These are phyloP conservation scores for Pichia sp. DNA, from an alignment of 1,139 yeast genomes.

Conservation along the genomic window DNA sequence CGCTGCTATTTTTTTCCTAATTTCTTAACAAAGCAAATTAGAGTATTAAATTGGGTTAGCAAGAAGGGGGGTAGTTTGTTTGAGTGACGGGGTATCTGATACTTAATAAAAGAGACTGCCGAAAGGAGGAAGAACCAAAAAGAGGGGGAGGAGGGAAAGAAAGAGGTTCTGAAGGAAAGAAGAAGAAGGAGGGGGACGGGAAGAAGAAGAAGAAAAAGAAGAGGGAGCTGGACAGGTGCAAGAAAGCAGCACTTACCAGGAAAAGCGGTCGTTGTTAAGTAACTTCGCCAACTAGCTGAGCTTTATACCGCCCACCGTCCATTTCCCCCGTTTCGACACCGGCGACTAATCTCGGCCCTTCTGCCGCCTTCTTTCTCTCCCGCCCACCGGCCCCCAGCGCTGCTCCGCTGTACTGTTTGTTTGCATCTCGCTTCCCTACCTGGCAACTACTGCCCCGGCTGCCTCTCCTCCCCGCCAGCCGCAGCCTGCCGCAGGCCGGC, in stretches of 20 bases:
- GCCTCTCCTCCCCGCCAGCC: not conserved
- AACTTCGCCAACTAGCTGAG: too few relatives aligned
- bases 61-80: not conserved
- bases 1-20: not conserved
- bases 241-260: not conserved
- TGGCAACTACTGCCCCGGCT: not conserved
- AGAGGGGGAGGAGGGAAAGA: not conserved
- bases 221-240: not conserved
- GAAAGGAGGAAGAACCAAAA: constrained; percentile 2
- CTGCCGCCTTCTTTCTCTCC: too few relatives aligned
- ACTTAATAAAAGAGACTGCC: constrained; percentile 16
- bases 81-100: constrained; percentile 16
- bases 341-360: too few relatives aligned
- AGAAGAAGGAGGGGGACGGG: not conserved
- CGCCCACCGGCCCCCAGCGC: not conserved
- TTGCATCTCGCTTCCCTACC: too few relatives aligned
- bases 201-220: too few relatives aligned
- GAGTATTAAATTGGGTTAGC: not conserved
- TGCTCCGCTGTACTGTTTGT: not conserved
- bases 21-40: not conserved
- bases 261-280: not conserved
- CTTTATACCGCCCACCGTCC: too few relatives aligned
- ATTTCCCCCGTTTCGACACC: too few relatives aligned
- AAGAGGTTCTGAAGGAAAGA: not conserved
- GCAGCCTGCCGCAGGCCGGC: too few relatives aligned